These are phyloP conservation scores for Paragyromitra xinjiangensis DNA, from an alignment of 495 filamentous ascomycete genomes.

Conservation along the genomic window DNA sequence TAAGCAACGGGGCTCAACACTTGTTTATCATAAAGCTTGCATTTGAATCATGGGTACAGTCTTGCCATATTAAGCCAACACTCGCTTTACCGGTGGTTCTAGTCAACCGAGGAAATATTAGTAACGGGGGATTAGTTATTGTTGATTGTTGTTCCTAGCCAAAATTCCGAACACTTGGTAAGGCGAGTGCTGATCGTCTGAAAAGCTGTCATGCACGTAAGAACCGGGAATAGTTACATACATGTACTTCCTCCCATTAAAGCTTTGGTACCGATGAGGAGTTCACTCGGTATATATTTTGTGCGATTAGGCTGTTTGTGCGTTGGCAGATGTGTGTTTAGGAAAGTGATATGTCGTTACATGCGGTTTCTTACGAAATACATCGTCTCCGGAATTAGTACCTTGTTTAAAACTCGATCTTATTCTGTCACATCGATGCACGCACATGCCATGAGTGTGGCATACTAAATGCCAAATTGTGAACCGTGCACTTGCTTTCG, in stretches of 20 bases:
- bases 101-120: neutral
- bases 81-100: no score
- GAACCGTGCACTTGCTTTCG: slow-evolving; percentile 3
- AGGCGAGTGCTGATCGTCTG: neutral
- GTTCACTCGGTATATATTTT: neutral
- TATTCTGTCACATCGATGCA: slow-evolving; percentile 5
- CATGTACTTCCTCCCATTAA: neutral
- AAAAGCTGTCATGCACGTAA: neutral
- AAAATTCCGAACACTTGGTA: neutral
- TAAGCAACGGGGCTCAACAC: neutral
- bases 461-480: slow-evolving; percentile 7
- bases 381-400: neutral
- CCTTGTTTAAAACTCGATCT: slow-evolving; percentile 16
- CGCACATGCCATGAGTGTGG: neutral
- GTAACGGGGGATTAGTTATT: neutral
- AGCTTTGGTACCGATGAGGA: slow-evolving; percentile 6
- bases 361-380: neutral
- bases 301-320: neutral
- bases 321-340: slow-evolving; percentile 15
- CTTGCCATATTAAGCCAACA: no score
- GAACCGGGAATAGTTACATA: neutral
- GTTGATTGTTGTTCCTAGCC: neutral
- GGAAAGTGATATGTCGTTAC: slow-evolving; percentile 3
- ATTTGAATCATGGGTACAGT: neutral
- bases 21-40: neutral